phyloP scores from a whole-genome alignment of 129 eudicot genomes.

The Flaveria linearis region DNA sequence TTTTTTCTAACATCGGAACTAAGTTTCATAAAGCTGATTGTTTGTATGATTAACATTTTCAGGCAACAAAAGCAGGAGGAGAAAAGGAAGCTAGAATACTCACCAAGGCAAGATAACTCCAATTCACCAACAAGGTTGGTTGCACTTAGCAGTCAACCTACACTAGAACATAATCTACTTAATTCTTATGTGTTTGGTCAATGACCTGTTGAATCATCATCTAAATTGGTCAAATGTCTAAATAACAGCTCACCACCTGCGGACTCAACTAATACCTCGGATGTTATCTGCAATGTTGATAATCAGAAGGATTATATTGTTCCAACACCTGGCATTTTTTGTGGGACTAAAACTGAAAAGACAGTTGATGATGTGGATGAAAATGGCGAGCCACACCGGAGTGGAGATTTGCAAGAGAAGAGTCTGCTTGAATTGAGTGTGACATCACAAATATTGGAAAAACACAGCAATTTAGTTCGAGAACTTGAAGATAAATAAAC shows the following conservation, averaged over 20 bases:
- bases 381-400: not conserved
- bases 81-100: constrained; percentile 37
- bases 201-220: constrained; percentile 12
- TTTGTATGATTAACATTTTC: constrained; percentile 11
- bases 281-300: not conserved
- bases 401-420: constrained; percentile 17
- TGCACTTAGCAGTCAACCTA: not conserved
- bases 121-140: constrained; percentile 27
- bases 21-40: not conserved
- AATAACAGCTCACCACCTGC: constrained; percentile 28
- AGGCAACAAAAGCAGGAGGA: constrained; percentile 41
- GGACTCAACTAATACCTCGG: constrained; percentile 20
- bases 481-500: not conserved
- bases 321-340: not conserved
- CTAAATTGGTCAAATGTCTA: constrained; percentile 20
- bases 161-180: not conserved
- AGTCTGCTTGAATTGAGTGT: not conserved
- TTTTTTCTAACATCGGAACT: not conserved
- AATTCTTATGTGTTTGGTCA: constrained; percentile 11
- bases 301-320: constrained; percentile 10
- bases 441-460: constrained; percentile 13
- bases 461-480: not conserved
- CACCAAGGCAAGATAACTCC: constrained; percentile 16
- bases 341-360: not conserved
- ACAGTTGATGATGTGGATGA: not conserved